Evolutionary conservation across 805 yeast genomes (phyloP).

Genomic region (Ogataea naganishii): DNA sequence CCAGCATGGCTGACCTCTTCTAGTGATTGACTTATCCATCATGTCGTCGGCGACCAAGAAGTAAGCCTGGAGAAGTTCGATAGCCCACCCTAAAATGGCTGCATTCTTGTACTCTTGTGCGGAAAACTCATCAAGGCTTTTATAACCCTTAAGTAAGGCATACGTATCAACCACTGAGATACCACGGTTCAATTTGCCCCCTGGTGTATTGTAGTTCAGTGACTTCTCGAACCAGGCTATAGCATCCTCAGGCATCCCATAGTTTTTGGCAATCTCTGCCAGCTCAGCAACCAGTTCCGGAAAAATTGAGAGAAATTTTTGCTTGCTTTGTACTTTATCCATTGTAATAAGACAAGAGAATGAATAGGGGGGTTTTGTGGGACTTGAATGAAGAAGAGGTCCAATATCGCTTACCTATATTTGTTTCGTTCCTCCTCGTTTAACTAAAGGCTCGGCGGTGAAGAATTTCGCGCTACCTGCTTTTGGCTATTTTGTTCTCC

Average conservation of each 20-base stretch:
- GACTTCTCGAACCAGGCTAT: conserved; percentile 72
- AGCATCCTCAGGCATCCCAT: conserved; percentile 83
- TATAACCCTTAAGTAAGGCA: conserved; percentile 62
- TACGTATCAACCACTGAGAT: conserved; percentile 91
- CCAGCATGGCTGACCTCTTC: conserved; percentile 99
- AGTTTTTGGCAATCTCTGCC: conserved; percentile 45
- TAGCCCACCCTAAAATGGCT: conserved; percentile 90
- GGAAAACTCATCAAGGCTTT: conserved; percentile 46
- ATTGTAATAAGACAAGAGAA: too few species aligned
- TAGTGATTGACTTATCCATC: conserved; percentile 94
- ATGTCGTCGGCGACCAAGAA: conserved; percentile 97
- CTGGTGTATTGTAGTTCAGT: conserved; percentile 83
- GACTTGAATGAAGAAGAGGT: too few species aligned
- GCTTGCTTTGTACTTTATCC: conserved; percentile 34
- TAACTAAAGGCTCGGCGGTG: too few species aligned
- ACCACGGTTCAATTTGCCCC: conserved; percentile 96
- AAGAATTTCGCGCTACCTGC: too few species aligned
- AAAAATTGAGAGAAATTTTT: conserved; percentile 57
- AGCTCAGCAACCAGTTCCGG: conserved; percentile 75
- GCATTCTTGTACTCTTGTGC: conserved; percentile 71
- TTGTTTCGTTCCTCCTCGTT: too few species aligned
- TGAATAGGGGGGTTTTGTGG: too few species aligned
- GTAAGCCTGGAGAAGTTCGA: conserved; percentile 91
- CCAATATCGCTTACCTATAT: too few species aligned
- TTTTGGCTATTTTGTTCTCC: too few species aligned